Evolutionary conservation across 805 yeast species (phyloP), one percentile per base, ranked within the genome.

Genomic region (Candida caryicola): DNA sequence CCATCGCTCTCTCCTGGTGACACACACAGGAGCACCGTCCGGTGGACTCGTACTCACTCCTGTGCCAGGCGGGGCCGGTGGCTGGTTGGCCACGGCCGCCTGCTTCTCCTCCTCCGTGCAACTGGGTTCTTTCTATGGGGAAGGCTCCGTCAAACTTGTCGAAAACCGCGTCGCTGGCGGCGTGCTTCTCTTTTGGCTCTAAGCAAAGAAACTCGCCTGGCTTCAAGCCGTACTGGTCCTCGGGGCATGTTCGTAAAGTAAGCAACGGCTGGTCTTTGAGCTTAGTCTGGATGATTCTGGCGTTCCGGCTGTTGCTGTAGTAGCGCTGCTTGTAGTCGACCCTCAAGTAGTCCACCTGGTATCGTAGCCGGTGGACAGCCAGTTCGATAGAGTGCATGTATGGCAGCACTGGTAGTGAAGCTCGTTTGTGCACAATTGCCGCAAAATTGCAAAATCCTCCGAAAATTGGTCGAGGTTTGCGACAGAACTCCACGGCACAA

Each of bases 221-320:
- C 17, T 46, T 49, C 10, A 59, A 46, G 14, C 47, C 28, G 43
- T 65, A 67, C 40, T 51, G 52, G 34, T 62, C 68, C 15, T 53
- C 49, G 10, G 69, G 66, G 31, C 49, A 51, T 0, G 69, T 59
- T 39, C 78, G 50, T 45, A 72, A 60, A 4, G 75, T 58, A 23
- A 65, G 35, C 19, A 72, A 52, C 10, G 52, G 58, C 37, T 57
- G 60, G 40, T 64, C 52, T 14, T 55, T 48, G 36, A 63, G 56
- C 41, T 56, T 61, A 4, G 62, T 47, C 10, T 66, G 68, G 17
- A 70, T 61, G 4, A 71, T 63, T 14, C 68, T 49, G 2, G 68
- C 68, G 41, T 62, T 64, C 27, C 52, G 52, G 23, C 58, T 52
- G 29, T 61, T 59, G 50, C 64, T 65, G 51, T 73, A 71, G 50